Evolutionary conservation across 148 eudicot genomes (phyloP), one percentile per base, ranked within the genome.

Genomic region (Bassia scoparia): DNA sequence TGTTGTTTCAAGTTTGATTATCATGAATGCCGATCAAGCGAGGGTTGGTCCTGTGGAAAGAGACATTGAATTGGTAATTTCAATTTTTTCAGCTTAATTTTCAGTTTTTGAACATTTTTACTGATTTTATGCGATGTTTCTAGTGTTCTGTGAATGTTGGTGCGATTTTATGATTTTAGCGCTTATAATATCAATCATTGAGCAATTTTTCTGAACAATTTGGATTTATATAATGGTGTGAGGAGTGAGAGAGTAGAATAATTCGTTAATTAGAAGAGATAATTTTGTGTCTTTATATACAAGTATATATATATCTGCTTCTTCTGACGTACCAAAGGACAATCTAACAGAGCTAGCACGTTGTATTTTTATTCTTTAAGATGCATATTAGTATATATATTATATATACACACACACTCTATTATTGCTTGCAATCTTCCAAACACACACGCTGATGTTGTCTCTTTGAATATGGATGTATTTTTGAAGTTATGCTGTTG

Each of bases 51-150:
- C 84, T 14, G 70, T 78, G 21, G 84, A 82, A 73, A 67, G 84
- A 71, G 85, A 82, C 34, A 41, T 79, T 63, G 85, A 82, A 53
- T 79, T 82, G 85, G 85, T 82, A 82, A 74, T 69, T 67, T 61
- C 9, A 33, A 29, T 24, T 1, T 16, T 21, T n/a, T 63, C 33
- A n/a, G n/a, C n/a, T n/a, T n/a, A 29, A 13, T 63, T 27, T 48
- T 61, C 16, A 48, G 14, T 27, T 58, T 56, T 58, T n/a, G n/a
- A n/a, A n/a, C n/a, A n/a, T 29, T 4, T 26, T 61, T 20, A 30
- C n/a, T 27, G 7, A 30, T 48, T 9, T 61, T 75, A 18, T 61
- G 29, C 43, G 49, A 31, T 81, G 7, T 37, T 29, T 18, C 12
- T 63, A 7, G 17, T 46, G 69, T 18, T 41, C 43, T 50, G 46